Conservation (phyloP, 2,329 filamentous ascomycete species). For the Rachicladosporium sp. region DNA sequence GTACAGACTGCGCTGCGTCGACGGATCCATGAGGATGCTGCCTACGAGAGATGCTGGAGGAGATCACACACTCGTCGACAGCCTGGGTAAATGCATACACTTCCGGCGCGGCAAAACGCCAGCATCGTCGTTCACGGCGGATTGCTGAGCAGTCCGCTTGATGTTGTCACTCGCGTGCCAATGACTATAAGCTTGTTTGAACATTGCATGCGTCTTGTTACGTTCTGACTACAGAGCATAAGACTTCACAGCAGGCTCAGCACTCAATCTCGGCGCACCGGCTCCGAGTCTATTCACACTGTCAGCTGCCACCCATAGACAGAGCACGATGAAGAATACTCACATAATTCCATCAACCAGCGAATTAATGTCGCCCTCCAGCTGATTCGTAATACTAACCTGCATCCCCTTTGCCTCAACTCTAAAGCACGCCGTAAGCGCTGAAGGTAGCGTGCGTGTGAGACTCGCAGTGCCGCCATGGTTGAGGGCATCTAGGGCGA, state of each 20-base stretch:
- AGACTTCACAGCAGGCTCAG: slow-evolving; percentile 1
- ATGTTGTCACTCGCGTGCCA: no score
- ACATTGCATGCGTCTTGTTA: no score
- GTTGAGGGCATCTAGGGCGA: slow-evolving; percentile 19
- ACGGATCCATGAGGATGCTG: no score
- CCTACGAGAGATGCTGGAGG: no score
- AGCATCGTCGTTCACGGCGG: no score
- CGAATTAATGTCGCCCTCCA: not conserved
- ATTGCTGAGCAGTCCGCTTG: no score
- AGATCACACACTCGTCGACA: no score
- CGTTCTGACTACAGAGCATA: slow-evolving; percentile 1
- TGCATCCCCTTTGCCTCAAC: slow-evolving; percentile 8
- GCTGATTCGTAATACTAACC: not conserved
- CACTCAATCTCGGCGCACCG: not conserved
- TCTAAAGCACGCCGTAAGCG: slow-evolving; percentile 10
- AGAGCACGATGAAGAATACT: not conserved
- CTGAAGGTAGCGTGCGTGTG: slow-evolving; percentile 8
- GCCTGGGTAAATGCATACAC: no score
- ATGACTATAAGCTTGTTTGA: no score
- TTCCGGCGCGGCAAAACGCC: no score
- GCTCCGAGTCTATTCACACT: not conserved
- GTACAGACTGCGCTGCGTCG: no score
- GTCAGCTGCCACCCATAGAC: not conserved
- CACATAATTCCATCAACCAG: slow-evolving; percentile 3
- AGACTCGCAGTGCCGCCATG: slow-evolving; percentile 15